Conservation (phyloP, 1,284 basidiomycete species). For the Somion occarium region DNA sequence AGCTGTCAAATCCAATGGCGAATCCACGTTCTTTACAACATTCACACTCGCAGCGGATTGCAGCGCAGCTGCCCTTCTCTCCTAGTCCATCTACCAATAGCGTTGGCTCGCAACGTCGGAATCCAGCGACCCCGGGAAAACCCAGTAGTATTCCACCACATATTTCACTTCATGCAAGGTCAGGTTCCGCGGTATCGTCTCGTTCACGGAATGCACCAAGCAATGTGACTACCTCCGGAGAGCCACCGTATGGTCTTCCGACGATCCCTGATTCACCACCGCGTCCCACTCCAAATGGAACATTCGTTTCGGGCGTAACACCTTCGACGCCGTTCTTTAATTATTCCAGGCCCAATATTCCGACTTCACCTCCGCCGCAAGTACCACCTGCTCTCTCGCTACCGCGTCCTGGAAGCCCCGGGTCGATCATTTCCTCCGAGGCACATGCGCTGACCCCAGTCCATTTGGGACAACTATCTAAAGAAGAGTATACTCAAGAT, state of each 20-base stretch:
- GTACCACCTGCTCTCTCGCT: constrained; percentile 6
- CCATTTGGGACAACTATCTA: constrained; percentile 23
- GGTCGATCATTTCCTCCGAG: constrained; percentile 25
- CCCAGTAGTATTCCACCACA: constrained; percentile 14
- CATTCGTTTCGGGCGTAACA: constrained; percentile 68
- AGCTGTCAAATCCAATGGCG: constrained; percentile 18
- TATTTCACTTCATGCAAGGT: constrained; percentile 15
- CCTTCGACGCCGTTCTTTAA: constrained; percentile 73
- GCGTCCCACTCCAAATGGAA: constrained; percentile 29
- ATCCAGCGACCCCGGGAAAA: constrained; percentile 1
- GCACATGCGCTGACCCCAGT: constrained; percentile 23
- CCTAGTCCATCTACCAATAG: constrained; percentile 22
- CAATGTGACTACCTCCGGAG: constrained; percentile 12
- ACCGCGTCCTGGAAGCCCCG: constrained; percentile 33
- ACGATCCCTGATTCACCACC: constrained; percentile 23
- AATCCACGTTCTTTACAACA: constrained; percentile 29
- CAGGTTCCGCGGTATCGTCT: constrained; percentile 23
- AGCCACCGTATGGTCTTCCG: constrained; percentile 19
- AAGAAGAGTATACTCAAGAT: constrained; percentile 21
- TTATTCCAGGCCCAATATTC: constrained; percentile 52
- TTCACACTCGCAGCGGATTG: constrained; percentile 21
- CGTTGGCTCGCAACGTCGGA: constrained; percentile 10
- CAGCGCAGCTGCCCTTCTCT: constrained; percentile 27
- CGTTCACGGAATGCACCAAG: constrained; percentile 17
- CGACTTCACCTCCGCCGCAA: constrained; percentile 25